Conservation (phyloP, 768 basidiomycete genomes). For the Tephrocybe sp. region DNA sequence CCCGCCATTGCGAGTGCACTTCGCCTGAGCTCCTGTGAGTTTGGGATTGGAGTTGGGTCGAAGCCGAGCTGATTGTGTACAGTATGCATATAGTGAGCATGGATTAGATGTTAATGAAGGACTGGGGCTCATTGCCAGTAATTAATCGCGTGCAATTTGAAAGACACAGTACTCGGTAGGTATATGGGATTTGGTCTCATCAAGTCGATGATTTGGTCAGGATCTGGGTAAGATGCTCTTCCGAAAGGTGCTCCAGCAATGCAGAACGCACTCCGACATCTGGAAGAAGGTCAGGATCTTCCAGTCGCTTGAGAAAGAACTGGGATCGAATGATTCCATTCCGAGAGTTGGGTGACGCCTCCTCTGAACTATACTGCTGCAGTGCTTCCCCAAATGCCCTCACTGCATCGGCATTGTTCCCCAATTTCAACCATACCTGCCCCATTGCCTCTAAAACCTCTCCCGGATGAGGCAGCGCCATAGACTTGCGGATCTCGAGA, state of each 20-base stretch:
- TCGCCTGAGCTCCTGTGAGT: too few species aligned
- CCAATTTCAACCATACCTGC: background rate
- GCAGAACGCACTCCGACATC: background rate
- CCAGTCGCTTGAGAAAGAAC: background rate
- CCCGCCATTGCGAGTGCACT: too few species aligned
- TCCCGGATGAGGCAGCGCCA: background rate
- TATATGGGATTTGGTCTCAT: too few species aligned
- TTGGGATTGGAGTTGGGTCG: too few species aligned
- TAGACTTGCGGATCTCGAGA: background rate
- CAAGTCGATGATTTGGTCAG: background rate
- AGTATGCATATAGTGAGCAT: too few species aligned
- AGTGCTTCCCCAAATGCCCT: conserved; percentile 1
- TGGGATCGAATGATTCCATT: background rate
- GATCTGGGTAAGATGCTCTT: background rate
- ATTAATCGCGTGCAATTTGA: too few species aligned
- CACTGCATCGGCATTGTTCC: background rate
- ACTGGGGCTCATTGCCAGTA: too few species aligned
- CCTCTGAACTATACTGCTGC: background rate
- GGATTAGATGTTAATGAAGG: too few species aligned
- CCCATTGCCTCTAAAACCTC: background rate
- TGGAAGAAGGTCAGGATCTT: background rate
- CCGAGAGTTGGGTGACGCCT: background rate
- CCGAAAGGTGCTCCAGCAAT: background rate
- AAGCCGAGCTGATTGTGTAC: too few species aligned
- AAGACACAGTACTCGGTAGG: too few species aligned